A percentile compares a stretch with the other conserved stretches of the same genome.
Evolutionary conservation across 495 filamentous ascomycete genomes (phyloP).

Genomic region (Neurospora sp.): DNA sequence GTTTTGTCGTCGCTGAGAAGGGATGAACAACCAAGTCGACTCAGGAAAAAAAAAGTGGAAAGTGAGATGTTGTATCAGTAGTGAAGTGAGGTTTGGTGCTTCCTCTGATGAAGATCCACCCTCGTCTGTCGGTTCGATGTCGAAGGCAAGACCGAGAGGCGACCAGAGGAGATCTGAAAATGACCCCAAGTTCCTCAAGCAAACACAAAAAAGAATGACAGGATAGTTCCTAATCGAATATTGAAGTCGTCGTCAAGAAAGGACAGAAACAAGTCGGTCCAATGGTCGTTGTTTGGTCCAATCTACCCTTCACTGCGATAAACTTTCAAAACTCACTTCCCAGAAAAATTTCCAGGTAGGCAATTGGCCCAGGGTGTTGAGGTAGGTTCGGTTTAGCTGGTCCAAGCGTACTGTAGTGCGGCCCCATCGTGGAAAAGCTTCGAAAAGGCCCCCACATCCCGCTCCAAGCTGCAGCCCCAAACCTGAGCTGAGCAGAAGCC

Average conservation of each 20-base stretch:
- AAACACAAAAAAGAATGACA: neutral
- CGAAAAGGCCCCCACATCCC: neutral
- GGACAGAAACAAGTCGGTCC: neutral
- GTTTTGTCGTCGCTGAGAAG: neutral
- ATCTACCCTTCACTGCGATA: neutral
- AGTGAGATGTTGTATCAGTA: neutral
- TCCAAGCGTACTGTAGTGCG: neutral
- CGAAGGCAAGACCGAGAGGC: neutral
- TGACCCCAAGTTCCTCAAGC: neutral
- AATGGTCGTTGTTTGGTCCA: neutral
- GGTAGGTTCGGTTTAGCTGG: neutral
- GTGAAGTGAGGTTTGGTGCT: neutral
- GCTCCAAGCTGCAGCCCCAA: neutral
- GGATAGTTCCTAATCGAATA: neutral
- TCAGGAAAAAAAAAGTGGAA: neutral
- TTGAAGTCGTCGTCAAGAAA: neutral
- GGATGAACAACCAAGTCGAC: neutral
- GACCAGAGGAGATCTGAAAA: neutral
- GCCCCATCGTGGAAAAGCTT: neutral
- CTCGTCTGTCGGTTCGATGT: neutral
- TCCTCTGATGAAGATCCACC: neutral
- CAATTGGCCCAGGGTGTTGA: neutral
- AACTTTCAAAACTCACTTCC: neutral
- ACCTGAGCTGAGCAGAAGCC: neutral
- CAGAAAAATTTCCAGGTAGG: constrained; percentile 14